phyloP scores from a whole-genome alignment of 2,329 filamentous ascomycete species.

The Atkinsonella texensis region DNA sequence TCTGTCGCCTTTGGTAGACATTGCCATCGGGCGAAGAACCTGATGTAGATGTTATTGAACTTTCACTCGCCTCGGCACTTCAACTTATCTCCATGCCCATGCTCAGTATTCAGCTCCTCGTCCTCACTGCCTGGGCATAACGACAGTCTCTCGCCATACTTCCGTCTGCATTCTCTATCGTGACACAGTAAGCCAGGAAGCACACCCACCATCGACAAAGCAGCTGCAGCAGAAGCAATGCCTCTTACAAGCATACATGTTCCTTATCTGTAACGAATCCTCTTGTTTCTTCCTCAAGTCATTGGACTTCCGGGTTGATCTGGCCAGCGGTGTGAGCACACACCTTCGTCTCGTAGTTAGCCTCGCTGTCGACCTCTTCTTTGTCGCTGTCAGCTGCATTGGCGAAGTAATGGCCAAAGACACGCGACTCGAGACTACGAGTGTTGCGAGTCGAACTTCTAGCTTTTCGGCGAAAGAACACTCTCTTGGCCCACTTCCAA shows the following conservation, averaged over 20 bases:
- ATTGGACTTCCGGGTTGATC: conserved; percentile 7
- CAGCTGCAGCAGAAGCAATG: background rate
- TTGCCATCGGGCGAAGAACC: too few species aligned
- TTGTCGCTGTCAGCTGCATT: conserved; percentile 11
- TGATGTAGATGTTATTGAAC: too few species aligned
- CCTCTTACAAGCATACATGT: background rate
- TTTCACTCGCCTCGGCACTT: too few species aligned
- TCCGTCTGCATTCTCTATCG: background rate
- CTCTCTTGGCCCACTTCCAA: conserved; percentile 58
- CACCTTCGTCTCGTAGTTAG: conserved; percentile 6
- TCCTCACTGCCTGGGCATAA: too few species aligned
- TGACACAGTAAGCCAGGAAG: background rate
- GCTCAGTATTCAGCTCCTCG: too few species aligned
- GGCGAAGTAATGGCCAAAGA: conserved; percentile 21
- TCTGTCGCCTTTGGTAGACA: too few species aligned
- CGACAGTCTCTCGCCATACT: background rate
- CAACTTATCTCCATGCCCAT: too few species aligned
- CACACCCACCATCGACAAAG: background rate
- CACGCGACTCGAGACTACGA: conserved; percentile 19
- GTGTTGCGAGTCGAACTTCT: conserved; percentile 11
- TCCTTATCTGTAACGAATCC: background rate
- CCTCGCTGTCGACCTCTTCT: conserved; percentile 3
- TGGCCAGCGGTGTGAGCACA: background rate
- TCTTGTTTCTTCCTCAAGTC: conserved; percentile 8
- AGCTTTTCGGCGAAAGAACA: conserved; percentile 15